Conservation (phyloP, 257 asterid genomes). For the Ballota nigra region DNA sequence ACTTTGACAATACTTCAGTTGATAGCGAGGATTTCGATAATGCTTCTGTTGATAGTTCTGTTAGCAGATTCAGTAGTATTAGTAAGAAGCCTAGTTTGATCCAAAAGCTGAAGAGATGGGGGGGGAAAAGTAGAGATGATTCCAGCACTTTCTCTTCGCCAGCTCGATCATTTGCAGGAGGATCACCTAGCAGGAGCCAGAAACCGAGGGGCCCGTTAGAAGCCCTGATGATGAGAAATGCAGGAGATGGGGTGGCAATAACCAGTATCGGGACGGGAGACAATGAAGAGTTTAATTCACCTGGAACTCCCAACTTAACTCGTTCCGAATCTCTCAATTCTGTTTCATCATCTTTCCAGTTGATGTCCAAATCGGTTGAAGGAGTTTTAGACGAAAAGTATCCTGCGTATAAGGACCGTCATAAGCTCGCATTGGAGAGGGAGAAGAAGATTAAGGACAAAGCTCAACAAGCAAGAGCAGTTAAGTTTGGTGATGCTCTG, state of each 20-base stretch:
- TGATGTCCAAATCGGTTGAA: constrained; percentile 92
- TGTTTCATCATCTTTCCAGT: constrained; percentile 71
- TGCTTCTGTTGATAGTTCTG: constrained; percentile 67
- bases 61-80: constrained; percentile 59
- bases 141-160: constrained; percentile 69
- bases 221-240: constrained; percentile 81
- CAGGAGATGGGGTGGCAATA: constrained; percentile 71
- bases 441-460: constrained; percentile 80
- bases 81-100: constrained; percentile 76
- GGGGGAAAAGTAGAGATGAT: constrained; percentile 83
- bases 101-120: constrained; percentile 91
- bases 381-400: constrained; percentile 85
- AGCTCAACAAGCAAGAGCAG: constrained; percentile 89
- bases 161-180: constrained; percentile 67
- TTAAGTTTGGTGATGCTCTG: constrained; percentile 58
- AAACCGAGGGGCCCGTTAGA: constrained; percentile 78
- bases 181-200: constrained; percentile 57
- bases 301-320: constrained; percentile 39
- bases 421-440: constrained; percentile 86
- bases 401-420: constrained; percentile 87
- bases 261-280: constrained; percentile 73
- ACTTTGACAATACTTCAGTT: constrained; percentile 75
- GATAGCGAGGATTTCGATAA: constrained; percentile 92
- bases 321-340: constrained; percentile 43
- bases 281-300: constrained; percentile 56